A percentile compares a stretch with the other conserved stretches of the same genome.
Evolutionary conservation across 306 rosid genomes (phyloP).

Genomic region (Lithocarpus polystachyus): DNA sequence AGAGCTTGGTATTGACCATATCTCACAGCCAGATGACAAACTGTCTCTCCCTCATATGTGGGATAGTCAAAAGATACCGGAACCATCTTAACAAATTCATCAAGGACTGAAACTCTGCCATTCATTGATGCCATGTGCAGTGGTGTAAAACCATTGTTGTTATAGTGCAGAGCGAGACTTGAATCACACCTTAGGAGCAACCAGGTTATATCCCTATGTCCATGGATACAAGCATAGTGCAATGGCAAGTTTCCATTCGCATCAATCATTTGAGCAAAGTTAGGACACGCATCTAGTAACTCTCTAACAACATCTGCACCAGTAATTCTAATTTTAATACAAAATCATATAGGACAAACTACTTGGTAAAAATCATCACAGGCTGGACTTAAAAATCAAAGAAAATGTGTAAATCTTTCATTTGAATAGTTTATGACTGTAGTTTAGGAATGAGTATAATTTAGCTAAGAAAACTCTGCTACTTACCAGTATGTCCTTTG

Average conservation of each 20-base stretch:
- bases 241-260: constrained; percentile 52
- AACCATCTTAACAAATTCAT: constrained; percentile 36
- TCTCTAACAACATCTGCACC: constrained; percentile 61
- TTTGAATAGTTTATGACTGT: neutral
- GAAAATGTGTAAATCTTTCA: neutral
- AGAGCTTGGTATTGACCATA: constrained; percentile 52
- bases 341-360: neutral
- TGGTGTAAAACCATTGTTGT: constrained; percentile 63
- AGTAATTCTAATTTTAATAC: neutral
- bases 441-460: neutral
- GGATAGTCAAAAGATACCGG: constrained; percentile 41
- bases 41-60: constrained; percentile 64
- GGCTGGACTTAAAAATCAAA: neutral
- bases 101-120: constrained; percentile 51
- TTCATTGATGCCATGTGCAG: constrained; percentile 62
- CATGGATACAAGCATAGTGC: constrained; percentile 48
- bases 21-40: constrained; percentile 67
- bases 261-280: constrained; percentile 36
- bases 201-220: constrained; percentile 49
- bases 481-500: constrained; percentile 55
- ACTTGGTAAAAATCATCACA: neutral
- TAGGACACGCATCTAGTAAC: constrained; percentile 44
- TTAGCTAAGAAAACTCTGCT: neutral
- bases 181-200: constrained; percentile 46
- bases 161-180: constrained; percentile 38